Evolutionary conservation across 1,284 basidiomycete species (phyloP).

Genomic region (Pholiota adiposa): DNA sequence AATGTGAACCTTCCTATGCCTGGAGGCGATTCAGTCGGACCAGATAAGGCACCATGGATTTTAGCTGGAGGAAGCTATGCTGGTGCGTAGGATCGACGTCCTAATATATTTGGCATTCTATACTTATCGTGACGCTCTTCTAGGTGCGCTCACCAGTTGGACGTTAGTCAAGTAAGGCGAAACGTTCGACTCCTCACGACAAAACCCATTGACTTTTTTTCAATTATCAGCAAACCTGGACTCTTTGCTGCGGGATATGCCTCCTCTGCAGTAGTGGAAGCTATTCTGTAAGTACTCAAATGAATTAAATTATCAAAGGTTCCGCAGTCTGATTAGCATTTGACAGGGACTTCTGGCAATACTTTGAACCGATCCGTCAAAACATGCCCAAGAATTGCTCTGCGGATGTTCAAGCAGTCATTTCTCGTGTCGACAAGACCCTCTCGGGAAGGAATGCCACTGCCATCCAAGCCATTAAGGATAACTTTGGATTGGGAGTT

Average conservation of each 20-base stretch:
- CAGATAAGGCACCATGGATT: conserved; percentile 67
- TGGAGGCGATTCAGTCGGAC: conserved; percentile 57
- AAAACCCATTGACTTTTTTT: conserved; percentile 2
- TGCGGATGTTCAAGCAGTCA: conserved; percentile 65
- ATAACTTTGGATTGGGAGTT: conserved; percentile 57
- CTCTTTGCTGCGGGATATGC: conserved; percentile 71
- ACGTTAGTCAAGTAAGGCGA: conserved; percentile 67
- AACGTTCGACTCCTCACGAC: neutral
- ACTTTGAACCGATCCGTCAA: conserved; percentile 71
- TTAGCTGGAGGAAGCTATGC: conserved; percentile 72
- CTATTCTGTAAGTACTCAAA: conserved; percentile 51
- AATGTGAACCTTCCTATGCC: conserved; percentile 71
- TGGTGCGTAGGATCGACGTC: conserved; percentile 55
- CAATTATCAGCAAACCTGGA: conserved; percentile 53
- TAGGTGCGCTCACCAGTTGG: conserved; percentile 63
- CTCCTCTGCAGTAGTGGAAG: conserved; percentile 73
- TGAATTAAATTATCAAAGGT: neutral
- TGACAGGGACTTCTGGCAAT: conserved; percentile 65
- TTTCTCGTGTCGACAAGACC: conserved; percentile 61
- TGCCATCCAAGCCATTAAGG: conserved; percentile 56
- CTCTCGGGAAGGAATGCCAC: conserved; percentile 46
- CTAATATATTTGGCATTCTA: conserved; percentile 69
- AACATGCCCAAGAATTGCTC: conserved; percentile 78
- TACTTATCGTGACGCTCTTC: conserved; percentile 21
- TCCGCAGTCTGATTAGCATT: neutral